Conservation (phyloP, 139 green algal genomes). For the Astrephomene gubernaculifera region DNA sequence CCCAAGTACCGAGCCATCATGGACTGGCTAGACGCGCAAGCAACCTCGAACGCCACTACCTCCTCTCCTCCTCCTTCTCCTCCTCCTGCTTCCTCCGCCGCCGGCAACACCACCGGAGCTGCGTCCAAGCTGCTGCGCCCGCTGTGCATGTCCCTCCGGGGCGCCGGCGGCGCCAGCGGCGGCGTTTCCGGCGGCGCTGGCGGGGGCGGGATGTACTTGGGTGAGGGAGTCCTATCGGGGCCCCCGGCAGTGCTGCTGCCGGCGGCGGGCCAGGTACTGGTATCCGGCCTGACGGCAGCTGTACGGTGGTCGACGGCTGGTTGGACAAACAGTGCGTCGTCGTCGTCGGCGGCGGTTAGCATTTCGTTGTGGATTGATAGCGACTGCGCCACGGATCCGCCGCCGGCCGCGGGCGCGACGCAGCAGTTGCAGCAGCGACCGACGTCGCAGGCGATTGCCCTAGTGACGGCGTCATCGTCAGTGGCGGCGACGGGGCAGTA, state of each 20-base stretch:
- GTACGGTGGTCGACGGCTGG: too few relatives aligned
- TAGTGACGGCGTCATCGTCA: too few relatives aligned
- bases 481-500: too few relatives aligned
- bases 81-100: not conserved
- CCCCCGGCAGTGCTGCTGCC: conserved; percentile 20
- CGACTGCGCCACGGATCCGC: conserved; percentile 5
- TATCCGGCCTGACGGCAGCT: too few relatives aligned
- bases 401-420: not conserved
- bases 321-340: too few relatives aligned
- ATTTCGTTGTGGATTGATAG: too few relatives aligned
- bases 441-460: not conserved
- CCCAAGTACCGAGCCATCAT: conserved; percentile 40
- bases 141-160: conserved; percentile 9
- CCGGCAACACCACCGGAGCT: not conserved
- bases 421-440: conserved; percentile 20
- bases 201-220: conserved; percentile 2
- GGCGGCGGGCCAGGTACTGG: conserved; percentile 6
- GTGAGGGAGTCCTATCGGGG: conserved; percentile 28
- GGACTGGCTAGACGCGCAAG: conserved; percentile 33
- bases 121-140: not conserved
- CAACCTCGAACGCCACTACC: too few relatives aligned
- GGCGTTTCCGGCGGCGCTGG: conserved; percentile 28
- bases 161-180: not conserved
- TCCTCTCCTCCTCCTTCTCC: too few relatives aligned
- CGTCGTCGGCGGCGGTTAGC: too few relatives aligned